phyloP scores from a whole-genome alignment of 768 basidiomycete genomes.

The Sarcodon sp. region DNA sequence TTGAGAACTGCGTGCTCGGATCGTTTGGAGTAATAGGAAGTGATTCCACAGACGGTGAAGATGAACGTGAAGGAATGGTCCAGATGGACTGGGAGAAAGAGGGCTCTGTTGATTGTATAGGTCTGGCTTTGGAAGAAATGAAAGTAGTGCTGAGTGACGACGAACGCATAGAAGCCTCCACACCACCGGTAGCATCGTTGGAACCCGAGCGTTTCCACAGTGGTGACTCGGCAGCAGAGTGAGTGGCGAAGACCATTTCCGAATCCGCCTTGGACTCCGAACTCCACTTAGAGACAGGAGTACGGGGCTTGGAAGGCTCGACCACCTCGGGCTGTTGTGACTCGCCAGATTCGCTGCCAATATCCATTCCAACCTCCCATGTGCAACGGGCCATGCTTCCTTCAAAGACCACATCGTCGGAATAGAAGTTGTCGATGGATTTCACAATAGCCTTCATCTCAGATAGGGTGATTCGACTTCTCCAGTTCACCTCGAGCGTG shows the following conservation, averaged over 20 bases:
- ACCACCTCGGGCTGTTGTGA: neutral
- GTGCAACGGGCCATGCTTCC: slow-evolving; percentile 69
- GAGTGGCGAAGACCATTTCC: slow-evolving; percentile 17
- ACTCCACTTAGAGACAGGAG: slow-evolving; percentile 3
- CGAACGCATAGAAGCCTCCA: slow-evolving; percentile 5
- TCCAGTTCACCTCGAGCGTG: slow-evolving; percentile 21
- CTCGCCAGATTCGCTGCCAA: slow-evolving; percentile 32
- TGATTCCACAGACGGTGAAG: slow-evolving; percentile 30
- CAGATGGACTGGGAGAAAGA: neutral
- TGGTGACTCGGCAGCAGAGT: slow-evolving; percentile 6
- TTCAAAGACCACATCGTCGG: slow-evolving; percentile 64
- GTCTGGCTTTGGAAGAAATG: slow-evolving; percentile 1
- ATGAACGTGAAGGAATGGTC: slow-evolving; percentile 32
- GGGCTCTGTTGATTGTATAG: slow-evolving; percentile 1
- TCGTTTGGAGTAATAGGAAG: slow-evolving; percentile 45
- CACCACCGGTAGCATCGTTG: slow-evolving; percentile 6
- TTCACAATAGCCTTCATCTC: slow-evolving; percentile 47
- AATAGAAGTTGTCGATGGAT: slow-evolving; percentile 52
- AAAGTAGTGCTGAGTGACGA: slow-evolving; percentile 10
- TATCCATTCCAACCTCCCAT: slow-evolving; percentile 63
- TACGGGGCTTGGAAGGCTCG: neutral
- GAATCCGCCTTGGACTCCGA: slow-evolving; percentile 7
- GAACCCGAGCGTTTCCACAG: slow-evolving; percentile 9
- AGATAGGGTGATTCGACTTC: slow-evolving; percentile 17
- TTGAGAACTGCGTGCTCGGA: slow-evolving; percentile 7